Percentiles rank a stretch among this genome's conserved stretches.
These are phyloP conservation scores for Lasiosphaeria miniovina DNA, from an alignment of 495 filamentous ascomycete genomes.

Conservation along the genomic window DNA sequence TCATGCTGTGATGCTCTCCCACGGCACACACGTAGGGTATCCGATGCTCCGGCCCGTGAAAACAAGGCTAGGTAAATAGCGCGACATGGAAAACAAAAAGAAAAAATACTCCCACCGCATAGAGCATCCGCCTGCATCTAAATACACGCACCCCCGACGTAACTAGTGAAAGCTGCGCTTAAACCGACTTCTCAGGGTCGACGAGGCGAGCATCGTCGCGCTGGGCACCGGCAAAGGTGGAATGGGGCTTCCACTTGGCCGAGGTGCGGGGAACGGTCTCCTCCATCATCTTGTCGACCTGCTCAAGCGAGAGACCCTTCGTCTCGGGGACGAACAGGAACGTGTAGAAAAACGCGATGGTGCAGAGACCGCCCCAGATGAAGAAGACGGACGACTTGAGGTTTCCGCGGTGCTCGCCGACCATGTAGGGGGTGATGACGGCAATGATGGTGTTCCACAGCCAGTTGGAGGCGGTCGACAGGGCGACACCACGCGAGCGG, in stretches of 20 bases:
- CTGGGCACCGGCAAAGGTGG: conserved; percentile 55
- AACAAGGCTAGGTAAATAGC: not conserved
- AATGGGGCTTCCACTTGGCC: conserved; percentile 65
- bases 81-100: not conserved
- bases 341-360: conserved; percentile 61
- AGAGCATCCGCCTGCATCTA: not conserved
- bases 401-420: conserved; percentile 59
- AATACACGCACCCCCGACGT: not conserved
- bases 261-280: conserved; percentile 72
- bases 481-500: conserved; percentile 73
- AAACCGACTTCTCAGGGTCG: conserved; percentile 10
- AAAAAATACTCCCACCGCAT: not conserved
- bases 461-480: conserved; percentile 86
- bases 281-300: conserved; percentile 88
- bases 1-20: too few species aligned
- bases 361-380: conserved; percentile 72
- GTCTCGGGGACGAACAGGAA: conserved; percentile 84
- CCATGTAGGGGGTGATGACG: conserved; percentile 80
- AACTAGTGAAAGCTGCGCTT: not conserved
- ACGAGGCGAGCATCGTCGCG: conserved; percentile 14
- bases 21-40: too few species aligned
- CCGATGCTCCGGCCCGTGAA: too few species aligned
- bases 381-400: conserved; percentile 74
- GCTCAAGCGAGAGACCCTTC: conserved; percentile 83
- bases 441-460: conserved; percentile 77